Evolutionary conservation across 345 rosid species (phyloP).

Genomic region (Carallia pectinifolia): DNA sequence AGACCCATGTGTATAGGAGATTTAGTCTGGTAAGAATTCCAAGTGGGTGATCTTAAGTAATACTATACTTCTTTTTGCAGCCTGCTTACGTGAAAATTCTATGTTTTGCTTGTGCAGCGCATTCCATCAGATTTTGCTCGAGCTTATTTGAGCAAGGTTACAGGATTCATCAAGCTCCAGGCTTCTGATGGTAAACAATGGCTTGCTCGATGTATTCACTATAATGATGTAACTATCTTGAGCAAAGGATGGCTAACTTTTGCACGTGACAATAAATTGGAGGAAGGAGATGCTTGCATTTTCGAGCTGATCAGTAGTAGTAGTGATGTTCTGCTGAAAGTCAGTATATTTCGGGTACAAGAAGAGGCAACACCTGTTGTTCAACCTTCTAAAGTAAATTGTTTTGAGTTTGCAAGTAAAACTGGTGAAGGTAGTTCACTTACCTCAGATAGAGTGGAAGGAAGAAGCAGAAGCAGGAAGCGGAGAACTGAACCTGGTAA

Average conservation of each 20-base stretch:
- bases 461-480: background rate
- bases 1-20: constrained; percentile 36
- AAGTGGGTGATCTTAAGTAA: constrained; percentile 1
- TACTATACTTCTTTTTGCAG: background rate
- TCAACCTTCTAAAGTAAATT: constrained; percentile 1
- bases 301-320: constrained; percentile 43
- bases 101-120: constrained; percentile 35
- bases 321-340: constrained; percentile 44
- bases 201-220: constrained; percentile 43
- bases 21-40: constrained; percentile 32
- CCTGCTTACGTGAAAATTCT: background rate
- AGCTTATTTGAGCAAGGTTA: constrained; percentile 35
- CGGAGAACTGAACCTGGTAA: background rate
- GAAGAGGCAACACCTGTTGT: constrained; percentile 13
- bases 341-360: constrained; percentile 48
- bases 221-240: constrained; percentile 32
- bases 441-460: background rate
- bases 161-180: constrained; percentile 44
- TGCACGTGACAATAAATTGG: constrained; percentile 46
- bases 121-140: constrained; percentile 48
- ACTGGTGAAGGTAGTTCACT: background rate
- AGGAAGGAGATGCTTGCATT: constrained; percentile 59
- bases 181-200: constrained; percentile 42
- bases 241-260: constrained; percentile 60
- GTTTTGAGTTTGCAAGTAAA: background rate